Evolutionary conservation across 805 yeast genomes (phyloP).

Genomic region (Ogataea polymorpha): DNA sequence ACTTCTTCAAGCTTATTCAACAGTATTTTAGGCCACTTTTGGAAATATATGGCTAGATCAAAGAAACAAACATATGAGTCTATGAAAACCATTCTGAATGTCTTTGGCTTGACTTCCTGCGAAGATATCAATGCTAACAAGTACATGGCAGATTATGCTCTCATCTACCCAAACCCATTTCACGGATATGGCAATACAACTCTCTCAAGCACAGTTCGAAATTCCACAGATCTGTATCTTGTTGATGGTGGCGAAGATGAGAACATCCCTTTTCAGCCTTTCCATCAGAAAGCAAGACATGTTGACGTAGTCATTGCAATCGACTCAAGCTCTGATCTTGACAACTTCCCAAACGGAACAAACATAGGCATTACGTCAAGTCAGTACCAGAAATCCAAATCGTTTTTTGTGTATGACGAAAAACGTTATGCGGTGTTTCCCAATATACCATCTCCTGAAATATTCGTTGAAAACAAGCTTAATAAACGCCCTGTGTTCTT

Average conservation of each 20-base stretch:
- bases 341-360: constrained; percentile 61
- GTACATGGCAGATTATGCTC: constrained; percentile 52
- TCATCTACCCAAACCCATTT: constrained; percentile 63
- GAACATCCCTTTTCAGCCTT: constrained; percentile 46
- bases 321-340: constrained; percentile 48
- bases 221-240: constrained; percentile 19
- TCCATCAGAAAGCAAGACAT: constrained; percentile 34
- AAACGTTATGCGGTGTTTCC: constrained; percentile 33
- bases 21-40: constrained; percentile 47
- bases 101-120: constrained; percentile 43
- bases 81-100: constrained; percentile 34
- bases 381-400: constrained; percentile 24
- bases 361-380: constrained; percentile 40
- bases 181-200: constrained; percentile 25
- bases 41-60: constrained; percentile 36
- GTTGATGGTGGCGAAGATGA: constrained; percentile 50
- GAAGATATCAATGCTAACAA: constrained; percentile 31
- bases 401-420: constrained; percentile 5
- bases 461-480: constrained; percentile 22
- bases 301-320: constrained; percentile 40
- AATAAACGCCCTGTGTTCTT: constrained; percentile 36
- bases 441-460: constrained; percentile 32
- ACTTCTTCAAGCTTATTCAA: constrained; percentile 65
- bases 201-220: constrained; percentile 18
- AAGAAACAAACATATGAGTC: constrained; percentile 34